phyloP scores from a whole-genome alignment of 352 stramenopile species.

The Thraustochytrium sp. region DNA sequence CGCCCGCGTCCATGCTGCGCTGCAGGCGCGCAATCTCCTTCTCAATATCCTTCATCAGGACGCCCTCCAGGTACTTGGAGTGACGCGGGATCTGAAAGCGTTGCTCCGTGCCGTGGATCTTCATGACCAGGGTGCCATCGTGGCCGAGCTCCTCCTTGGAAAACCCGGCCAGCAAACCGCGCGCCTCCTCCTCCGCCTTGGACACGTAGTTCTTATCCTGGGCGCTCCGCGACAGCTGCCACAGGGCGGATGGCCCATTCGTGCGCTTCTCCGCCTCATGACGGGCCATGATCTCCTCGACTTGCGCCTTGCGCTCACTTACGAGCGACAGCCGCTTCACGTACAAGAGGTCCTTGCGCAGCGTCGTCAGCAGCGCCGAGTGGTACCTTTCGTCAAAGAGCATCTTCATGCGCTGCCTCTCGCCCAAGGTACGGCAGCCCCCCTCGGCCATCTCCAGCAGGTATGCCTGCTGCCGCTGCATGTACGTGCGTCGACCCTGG shows the following conservation, averaged over 20 bases:
- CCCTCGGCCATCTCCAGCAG: background rate
- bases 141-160: slow-evolving; percentile 19
- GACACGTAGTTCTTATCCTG: background rate
- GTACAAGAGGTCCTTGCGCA: background rate
- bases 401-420: background rate
- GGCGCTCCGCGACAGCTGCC: background rate
- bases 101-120: background rate
- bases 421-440: background rate
- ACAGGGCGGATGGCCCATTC: background rate
- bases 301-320: background rate
- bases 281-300: background rate
- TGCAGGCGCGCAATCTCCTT: slow-evolving; percentile 18
- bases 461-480: background rate
- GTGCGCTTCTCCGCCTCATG: background rate
- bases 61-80: background rate
- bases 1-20: too few relatives aligned
- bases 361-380: background rate
- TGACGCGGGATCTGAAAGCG: background rate
- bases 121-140: background rate
- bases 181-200: background rate
- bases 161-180: background rate
- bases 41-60: slow-evolving; percentile 15
- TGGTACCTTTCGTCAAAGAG: background rate
- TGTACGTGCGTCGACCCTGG: background rate
- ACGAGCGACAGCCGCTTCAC: slow-evolving; percentile 21